A percentile compares a stretch with the other conserved stretches of the same genome.
Conservation (phyloP, 306 rosid genomes). For the Sicyos edulis region DNA sequence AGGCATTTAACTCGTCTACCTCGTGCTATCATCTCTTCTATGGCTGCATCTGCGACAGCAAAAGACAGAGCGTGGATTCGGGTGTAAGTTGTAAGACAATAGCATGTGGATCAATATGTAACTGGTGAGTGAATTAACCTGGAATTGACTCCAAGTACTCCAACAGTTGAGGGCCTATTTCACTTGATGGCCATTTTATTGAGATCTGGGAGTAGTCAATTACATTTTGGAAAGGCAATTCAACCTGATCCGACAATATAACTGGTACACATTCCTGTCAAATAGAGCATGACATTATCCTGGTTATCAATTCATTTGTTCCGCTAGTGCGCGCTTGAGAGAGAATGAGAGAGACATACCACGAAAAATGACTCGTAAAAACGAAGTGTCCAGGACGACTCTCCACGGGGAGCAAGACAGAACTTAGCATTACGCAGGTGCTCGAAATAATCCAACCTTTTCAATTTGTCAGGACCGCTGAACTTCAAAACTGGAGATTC, state of each 20-base stretch:
- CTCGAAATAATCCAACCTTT: slow-evolving; percentile 72
- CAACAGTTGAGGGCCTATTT: slow-evolving; percentile 69
- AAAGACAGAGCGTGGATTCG: neutral
- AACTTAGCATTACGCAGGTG: slow-evolving; percentile 80
- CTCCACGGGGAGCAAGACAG: slow-evolving; percentile 96
- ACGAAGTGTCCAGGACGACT: slow-evolving; percentile 97
- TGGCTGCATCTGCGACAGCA: slow-evolving; percentile 42
- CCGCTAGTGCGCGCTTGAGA: neutral
- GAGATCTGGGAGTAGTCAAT: slow-evolving; percentile 78
- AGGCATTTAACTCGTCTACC: slow-evolving; percentile 71
- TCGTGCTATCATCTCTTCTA: slow-evolving; percentile 59
- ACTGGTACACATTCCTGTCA: slow-evolving; percentile 92
- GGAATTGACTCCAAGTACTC: slow-evolving; percentile 84
- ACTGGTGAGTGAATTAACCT: slow-evolving; percentile 40
- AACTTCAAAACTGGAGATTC: slow-evolving; percentile 93
- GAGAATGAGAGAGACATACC: slow-evolving; percentile 44
- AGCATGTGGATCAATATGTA: slow-evolving; percentile 19
- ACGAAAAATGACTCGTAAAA: slow-evolving; percentile 88
- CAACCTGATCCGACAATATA: slow-evolving; percentile 71
- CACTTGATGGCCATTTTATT: slow-evolving; percentile 91
- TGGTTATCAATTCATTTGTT: neutral
- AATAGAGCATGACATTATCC: slow-evolving; percentile 23
- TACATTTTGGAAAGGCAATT: slow-evolving; percentile 90
- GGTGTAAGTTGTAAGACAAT: slow-evolving; percentile 5
- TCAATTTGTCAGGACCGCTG: slow-evolving; percentile 70